phyloP scores from a whole-genome alignment of 169 alveolate species.

The Plasmodium billcollinsi region DNA sequence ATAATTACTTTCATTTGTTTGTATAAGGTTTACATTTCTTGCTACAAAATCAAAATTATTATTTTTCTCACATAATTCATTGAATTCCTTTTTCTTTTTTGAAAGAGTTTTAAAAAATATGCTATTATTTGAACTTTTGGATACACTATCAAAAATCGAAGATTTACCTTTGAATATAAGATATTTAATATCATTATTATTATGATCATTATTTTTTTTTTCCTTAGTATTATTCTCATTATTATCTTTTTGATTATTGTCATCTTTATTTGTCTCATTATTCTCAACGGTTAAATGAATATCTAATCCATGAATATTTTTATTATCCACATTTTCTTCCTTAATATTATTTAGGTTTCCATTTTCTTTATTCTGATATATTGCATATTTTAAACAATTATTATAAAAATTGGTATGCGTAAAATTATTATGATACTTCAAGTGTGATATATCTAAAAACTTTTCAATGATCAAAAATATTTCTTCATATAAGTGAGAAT shows the following conservation, averaged over 20 bases:
- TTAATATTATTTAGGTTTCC: neutral
- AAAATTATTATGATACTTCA: slow-evolving; percentile 57
- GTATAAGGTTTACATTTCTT: neutral
- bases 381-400: slow-evolving; percentile 6
- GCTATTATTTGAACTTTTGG: slow-evolving; percentile 31
- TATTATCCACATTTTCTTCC: no score
- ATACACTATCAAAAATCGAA: slow-evolving; percentile 36
- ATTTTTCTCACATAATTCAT: slow-evolving; percentile 2
- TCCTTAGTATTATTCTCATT: neutral
- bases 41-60: neutral
- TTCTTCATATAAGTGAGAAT: slow-evolving; percentile 47
- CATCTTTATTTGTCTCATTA: neutral
- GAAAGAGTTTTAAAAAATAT: slow-evolving; percentile 8
- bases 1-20: neutral
- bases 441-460: slow-evolving; percentile 42
- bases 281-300: neutral
- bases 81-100: slow-evolving; percentile 43
- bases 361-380: neutral
- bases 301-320: neutral
- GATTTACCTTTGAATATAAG: neutral
- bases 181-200: neutral
- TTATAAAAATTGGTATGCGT: slow-evolving; percentile 65
- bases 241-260: neutral
- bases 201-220: neutral
- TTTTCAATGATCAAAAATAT: slow-evolving; percentile 37